Evolutionary conservation across 805 yeast species (phyloP).

Genomic region (Wickerhamomyces bovis): DNA sequence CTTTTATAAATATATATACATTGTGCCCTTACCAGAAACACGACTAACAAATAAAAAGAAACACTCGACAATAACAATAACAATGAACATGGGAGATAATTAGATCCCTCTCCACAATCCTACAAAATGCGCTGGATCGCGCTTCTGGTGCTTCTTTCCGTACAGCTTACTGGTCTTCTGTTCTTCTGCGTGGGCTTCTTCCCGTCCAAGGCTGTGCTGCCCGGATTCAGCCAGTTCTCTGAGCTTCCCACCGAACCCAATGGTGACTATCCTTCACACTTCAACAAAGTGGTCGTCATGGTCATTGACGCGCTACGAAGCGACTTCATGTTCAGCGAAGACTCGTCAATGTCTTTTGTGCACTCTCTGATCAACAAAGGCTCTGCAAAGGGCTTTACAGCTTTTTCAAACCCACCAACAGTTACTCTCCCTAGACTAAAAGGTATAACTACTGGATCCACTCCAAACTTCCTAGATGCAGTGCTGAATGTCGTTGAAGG

Average conservation of each 20-base stretch:
- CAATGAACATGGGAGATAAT: too few species aligned
- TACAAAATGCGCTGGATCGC: constrained; percentile 5
- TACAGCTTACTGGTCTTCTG: constrained; percentile 49
- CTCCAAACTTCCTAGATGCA: constrained; percentile 92
- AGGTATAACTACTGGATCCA: constrained; percentile 90
- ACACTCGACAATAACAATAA: too few species aligned
- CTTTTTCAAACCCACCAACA: constrained; percentile 91
- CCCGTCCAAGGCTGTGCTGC: constrained; percentile 76
- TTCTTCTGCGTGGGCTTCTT: constrained; percentile 81
- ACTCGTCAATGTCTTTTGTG: constrained; percentile 59
- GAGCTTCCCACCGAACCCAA: constrained; percentile 2
- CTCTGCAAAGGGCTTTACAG: constrained; percentile 81
- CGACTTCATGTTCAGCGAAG: constrained; percentile 70
- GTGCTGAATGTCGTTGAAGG: constrained; percentile 90
- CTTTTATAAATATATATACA: too few species aligned
- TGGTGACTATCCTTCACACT: constrained; percentile 39
- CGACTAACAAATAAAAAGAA: too few species aligned
- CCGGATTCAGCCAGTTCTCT: constrained; percentile 43
- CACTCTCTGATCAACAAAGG: constrained; percentile 64
- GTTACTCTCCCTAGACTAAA: constrained; percentile 92
- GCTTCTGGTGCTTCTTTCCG: constrained; percentile 1
- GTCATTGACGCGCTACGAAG: constrained; percentile 91
- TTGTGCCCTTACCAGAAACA: too few species aligned
- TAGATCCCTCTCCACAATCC: too few species aligned
- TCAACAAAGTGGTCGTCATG: constrained; percentile 67